Conservation (phyloP, 2,329 filamentous ascomycete species). For the Verticillium zaregamsianum region DNA sequence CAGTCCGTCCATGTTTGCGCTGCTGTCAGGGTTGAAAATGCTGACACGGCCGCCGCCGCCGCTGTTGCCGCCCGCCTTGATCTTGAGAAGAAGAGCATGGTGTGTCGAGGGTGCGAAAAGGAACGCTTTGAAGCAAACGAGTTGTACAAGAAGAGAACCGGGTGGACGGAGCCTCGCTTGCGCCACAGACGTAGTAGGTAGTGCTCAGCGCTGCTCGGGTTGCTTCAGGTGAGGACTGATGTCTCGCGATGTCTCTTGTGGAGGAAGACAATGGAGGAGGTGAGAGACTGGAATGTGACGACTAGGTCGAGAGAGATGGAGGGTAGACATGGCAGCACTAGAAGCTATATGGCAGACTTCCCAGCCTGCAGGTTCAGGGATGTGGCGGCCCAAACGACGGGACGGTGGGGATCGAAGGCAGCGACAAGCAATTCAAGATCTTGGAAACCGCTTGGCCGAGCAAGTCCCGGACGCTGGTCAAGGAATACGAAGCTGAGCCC, state of each 20-base stretch:
- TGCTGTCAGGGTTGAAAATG: slow-evolving; percentile 19
- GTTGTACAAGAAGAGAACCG: neutral
- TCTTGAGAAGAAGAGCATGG: slow-evolving; percentile 9
- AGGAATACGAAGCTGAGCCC: neutral
- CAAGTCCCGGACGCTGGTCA: neutral
- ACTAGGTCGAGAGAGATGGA: neutral
- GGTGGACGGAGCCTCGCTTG: neutral
- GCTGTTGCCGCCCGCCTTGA: slow-evolving; percentile 13
- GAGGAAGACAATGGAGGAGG: neutral
- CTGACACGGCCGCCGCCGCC: slow-evolving; percentile 2
- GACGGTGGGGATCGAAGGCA: neutral
- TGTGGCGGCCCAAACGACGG: neutral
- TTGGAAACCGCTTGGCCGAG: neutral
- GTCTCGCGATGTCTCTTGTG: neutral
- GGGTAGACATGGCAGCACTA: neutral
- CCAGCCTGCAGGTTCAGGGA: neutral
- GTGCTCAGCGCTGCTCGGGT: neutral
- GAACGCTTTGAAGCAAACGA: neutral
- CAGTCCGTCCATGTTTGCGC: slow-evolving; percentile 37
- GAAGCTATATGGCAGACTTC: neutral
- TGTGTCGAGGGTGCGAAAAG: neutral
- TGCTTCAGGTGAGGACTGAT: neutral
- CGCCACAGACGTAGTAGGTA: neutral
- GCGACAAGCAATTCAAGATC: neutral
- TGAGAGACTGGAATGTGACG: neutral